phyloP scores from a whole-genome alignment of 2,329 filamentous ascomycete species.

The Aspergillus awamori region DNA sequence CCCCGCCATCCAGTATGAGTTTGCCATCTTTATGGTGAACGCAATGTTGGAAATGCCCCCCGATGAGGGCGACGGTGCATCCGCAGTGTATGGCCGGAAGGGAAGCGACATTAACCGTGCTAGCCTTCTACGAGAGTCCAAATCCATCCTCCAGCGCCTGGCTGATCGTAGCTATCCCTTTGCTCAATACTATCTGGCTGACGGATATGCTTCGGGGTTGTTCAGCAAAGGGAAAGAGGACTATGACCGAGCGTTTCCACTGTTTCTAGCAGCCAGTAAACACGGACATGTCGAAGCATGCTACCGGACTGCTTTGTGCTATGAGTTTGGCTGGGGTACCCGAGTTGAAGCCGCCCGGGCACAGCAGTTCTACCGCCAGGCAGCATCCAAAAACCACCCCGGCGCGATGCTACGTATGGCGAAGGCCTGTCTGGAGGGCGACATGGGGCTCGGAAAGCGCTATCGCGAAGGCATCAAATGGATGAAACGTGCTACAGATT shows the following conservation, averaged over 20 bases:
- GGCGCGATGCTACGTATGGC: slow-evolving; percentile 92
- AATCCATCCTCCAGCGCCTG: slow-evolving; percentile 82
- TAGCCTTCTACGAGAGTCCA: slow-evolving; percentile 81
- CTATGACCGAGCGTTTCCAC: slow-evolving; percentile 84
- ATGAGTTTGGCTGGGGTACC: slow-evolving; percentile 97
- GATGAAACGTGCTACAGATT: slow-evolving; percentile 90
- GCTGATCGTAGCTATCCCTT: slow-evolving; percentile 90
- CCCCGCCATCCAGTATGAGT: slow-evolving; percentile 88
- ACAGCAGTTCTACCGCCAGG: slow-evolving; percentile 86
- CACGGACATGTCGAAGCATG: slow-evolving; percentile 96
- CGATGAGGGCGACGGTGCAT: slow-evolving; percentile 43
- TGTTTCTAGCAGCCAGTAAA: slow-evolving; percentile 92
- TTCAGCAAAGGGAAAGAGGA: slow-evolving; percentile 96
- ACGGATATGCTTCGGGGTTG: slow-evolving; percentile 89
- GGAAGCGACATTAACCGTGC: slow-evolving; percentile 54
- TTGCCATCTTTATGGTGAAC: slow-evolving; percentile 91
- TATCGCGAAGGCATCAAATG: slow-evolving; percentile 94
- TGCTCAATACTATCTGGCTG: slow-evolving; percentile 95
- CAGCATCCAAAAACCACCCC: slow-evolving; percentile 90
- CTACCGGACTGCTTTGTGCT: slow-evolving; percentile 90
- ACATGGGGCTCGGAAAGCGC: slow-evolving; percentile 79
- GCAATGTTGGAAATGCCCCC: slow-evolving; percentile 78
- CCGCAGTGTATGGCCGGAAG: slow-evolving; percentile 23
- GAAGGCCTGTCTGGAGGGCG: slow-evolving; percentile 84
- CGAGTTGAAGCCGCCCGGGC: slow-evolving; percentile 88